Base-by-base conservation (phyloP, 2,329 filamentous ascomycete genomes). In the Phialocephala subalpina region DNA sequence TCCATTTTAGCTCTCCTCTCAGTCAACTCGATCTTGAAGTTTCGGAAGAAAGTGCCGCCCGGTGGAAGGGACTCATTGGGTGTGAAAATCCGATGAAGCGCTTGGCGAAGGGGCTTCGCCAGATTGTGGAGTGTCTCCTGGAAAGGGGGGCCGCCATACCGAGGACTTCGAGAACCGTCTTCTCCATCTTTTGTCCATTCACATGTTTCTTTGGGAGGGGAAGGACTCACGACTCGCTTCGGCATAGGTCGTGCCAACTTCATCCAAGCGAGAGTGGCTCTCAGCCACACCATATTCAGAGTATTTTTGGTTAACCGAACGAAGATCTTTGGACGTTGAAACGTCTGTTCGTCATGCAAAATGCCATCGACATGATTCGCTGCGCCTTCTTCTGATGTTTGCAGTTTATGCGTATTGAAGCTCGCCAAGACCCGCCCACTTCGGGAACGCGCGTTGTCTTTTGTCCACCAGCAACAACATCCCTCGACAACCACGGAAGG, bases 281-380 rank as follows among this genome's bases (percentile, higher is more conserved):
- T 36, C 14, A n/a, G 14, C 35, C 18, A 38, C 20, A 40, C 18
- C 16, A 36, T 6, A 27, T 12, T 52, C 49, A 58, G 25, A 33
- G 27, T 57, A 38, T 18, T 47, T 27, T 14, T 49, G 14, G 12
- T 27, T 33, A 55, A 14, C 27, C 12, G 52, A n/a, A 22, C 38
- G 49, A 56, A 33, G 35, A 45, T 62, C 60, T 62, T 49, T 38
- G 33, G 35, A 22, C 18, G 27, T 18, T 58, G 52, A 62, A 58
- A 62, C 53, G 49, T 45, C 22, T 22, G 25, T 58, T 49, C 27
- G 55, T 58, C 38, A 58, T 62, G 18, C 60, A 58, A 62, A n/a
- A 33, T 58, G 57, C 52, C 20, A 7, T 29, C 7, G 2, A 11
- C 1, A 14, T 58, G 22, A 38, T 58, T 62, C 33, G 49, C 29